Evolutionary conservation across 208 protist genomes (phyloP).

Genomic region (Trypanosoma boissoni): DNA sequence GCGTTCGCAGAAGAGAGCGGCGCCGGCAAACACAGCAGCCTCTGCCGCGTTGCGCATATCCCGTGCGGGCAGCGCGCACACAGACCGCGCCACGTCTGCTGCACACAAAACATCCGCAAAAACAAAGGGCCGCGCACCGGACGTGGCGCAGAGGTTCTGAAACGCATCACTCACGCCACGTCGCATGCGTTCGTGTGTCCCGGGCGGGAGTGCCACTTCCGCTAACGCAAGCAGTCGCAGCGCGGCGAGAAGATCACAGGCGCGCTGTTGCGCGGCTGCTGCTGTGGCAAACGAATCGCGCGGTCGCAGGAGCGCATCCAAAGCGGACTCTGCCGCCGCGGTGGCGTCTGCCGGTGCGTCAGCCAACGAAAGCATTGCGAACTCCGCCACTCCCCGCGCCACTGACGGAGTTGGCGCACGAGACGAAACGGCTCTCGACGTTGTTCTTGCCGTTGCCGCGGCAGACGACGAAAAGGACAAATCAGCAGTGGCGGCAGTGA

Average conservation of each 20-base stretch:
- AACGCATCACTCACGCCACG: slow-evolving; percentile 8
- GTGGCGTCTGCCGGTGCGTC: no score
- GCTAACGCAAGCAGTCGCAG: slow-evolving; percentile 14
- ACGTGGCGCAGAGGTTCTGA: slow-evolving; percentile 15
- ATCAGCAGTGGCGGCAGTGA: no score
- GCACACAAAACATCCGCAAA: slow-evolving; percentile 26
- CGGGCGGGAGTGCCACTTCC: slow-evolving; percentile 8
- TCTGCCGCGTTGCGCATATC: slow-evolving; percentile 14
- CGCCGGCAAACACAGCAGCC: slow-evolving; percentile 23
- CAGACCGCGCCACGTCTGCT: slow-evolving; percentile 12
- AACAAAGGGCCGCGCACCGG: background rate
- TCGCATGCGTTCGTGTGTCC: slow-evolving; percentile 14
- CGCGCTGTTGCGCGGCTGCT: background rate
- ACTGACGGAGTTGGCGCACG: no score
- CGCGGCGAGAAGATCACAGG: slow-evolving; percentile 20
- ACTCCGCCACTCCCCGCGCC: no score
- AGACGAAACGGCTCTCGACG: no score
- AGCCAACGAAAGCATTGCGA: no score
- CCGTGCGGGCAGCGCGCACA: slow-evolving; percentile 14
- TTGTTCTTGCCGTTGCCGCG: no score
- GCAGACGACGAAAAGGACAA: no score
- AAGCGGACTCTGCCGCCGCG: background rate
- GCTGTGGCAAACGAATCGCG: background rate
- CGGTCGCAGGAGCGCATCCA: background rate
- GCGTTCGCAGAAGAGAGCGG: slow-evolving; percentile 22